Base-by-base conservation (phyloP, 768 basidiomycete genomes). In the Suillus discolor region DNA sequence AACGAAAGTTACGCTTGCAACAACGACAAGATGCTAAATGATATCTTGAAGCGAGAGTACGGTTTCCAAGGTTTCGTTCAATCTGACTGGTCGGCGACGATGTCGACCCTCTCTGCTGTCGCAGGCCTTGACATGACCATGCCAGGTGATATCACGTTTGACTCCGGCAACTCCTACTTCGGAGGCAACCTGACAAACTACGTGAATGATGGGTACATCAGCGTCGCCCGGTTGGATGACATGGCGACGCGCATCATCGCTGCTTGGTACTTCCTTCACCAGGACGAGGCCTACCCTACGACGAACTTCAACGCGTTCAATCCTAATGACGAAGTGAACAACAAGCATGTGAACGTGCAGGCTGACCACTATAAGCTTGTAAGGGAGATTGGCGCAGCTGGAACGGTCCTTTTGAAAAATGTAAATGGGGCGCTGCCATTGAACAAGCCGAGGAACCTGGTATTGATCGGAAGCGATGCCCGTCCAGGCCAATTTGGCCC, bases 241-340 rank as follows among this genome's bases (percentile, higher is more conserved):
- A 94, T 94, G 91, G 93, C 90, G 5, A 88, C 85, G 11, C 88
- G 93, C 38, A 89, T 95, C 70, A 73, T 94, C 31, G 89, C 92
- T 3, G 78, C 81, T 0, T 94, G 87, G 85, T 93, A 89, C 71
- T 77, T 85, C 62, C 81, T 90, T 54, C 79, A 81, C 42, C 91
- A 93, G 77, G 75, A 79, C 18, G 72, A 81, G 8, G 75, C 78
- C 15, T 96, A 84, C 76, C 93, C 94, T 0, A 66, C 72, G 16
- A 82, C 85, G 68, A 93, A 88, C 80, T 94, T 95, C 75, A 85
- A 93, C 71, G 85, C 87, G 2, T 89, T 89, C 81, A 63, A 73
- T 23, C 79, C 81, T 0, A 80, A 82, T 61, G 81, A 85, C 70
- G 81, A 83, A 49, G 76, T 76, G 11, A 85, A 82, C 47, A 91